Percentiles rank a stretch among this genome's conserved stretches.
Evolutionary conservation across 2,329 filamentous ascomycete genomes (phyloP).

Genomic region (Annulohypoxylon truncatum): DNA sequence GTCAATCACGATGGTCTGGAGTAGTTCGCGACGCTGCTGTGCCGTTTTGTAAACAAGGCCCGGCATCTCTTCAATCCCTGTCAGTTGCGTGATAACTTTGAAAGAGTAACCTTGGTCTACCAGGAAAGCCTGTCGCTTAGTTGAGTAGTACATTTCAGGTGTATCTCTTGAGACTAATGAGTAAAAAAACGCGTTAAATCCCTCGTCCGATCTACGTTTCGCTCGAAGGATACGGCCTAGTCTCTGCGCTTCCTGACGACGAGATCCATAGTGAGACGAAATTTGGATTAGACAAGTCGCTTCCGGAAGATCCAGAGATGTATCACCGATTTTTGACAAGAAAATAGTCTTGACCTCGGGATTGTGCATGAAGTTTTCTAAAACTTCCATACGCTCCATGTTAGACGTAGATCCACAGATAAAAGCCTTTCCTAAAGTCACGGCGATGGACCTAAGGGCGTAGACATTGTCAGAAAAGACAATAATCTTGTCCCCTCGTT

Average conservation of each 20-base stretch:
- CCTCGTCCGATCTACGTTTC: conserved; percentile 95
- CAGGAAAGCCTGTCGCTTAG: conserved; percentile 94
- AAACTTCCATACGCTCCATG: conserved; percentile 83
- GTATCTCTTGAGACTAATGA: conserved; percentile 97
- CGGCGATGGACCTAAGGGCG: conserved; percentile 85
- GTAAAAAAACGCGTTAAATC: conserved; percentile 99
- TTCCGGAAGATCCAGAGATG: conserved; percentile 95
- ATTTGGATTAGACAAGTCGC: conserved; percentile 98
- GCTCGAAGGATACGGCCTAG: conserved; percentile 93
- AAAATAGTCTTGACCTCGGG: conserved; percentile 92
- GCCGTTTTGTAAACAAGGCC: conserved; percentile 83
- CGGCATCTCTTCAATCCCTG: conserved; percentile 87
- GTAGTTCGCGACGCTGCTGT: conserved; percentile 82
- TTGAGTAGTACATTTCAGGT: conserved; percentile 97
- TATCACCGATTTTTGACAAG: conserved; percentile 97
- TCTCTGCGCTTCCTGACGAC: conserved; percentile 94
- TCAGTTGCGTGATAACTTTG: conserved; percentile 96
- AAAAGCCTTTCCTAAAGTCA: conserved; percentile 85
- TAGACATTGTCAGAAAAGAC: conserved; percentile 99
- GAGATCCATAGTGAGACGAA: conserved; percentile 95
- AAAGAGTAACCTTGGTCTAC: conserved; percentile 99
- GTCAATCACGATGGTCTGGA: conserved; percentile 90
- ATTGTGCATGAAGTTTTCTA: conserved; percentile 96
- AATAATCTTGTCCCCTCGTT: conserved; percentile 95
- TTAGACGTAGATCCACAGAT: conserved; percentile 93